Evolutionary conservation across 352 stramenopile genomes (phyloP).

Genomic region (Phytophthora cactorum): DNA sequence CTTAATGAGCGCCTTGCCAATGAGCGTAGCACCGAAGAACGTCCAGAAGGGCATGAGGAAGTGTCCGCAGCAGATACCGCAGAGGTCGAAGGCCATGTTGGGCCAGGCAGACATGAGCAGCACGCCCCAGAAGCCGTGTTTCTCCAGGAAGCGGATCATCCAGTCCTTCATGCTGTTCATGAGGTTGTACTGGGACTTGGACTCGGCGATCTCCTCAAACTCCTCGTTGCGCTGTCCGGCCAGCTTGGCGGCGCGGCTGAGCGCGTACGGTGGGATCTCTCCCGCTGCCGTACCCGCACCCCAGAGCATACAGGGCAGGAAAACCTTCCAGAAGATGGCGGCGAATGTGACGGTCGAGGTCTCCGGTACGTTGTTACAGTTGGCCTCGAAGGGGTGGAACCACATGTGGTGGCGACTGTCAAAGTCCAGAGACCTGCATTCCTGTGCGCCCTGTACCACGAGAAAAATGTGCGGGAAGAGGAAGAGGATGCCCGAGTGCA

Average conservation of each 20-base stretch:
- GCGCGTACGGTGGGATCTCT: conserved; percentile 94
- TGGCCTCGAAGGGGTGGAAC: conserved; percentile 86
- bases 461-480: conserved; percentile 96
- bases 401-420: conserved; percentile 91
- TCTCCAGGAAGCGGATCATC: conserved; percentile 93
- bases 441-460: conserved; percentile 88
- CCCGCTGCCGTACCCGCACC: conserved; percentile 93
- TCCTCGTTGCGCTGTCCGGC: conserved; percentile 90
- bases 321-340: conserved; percentile 91
- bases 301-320: conserved; percentile 92
- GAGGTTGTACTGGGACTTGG: conserved; percentile 86
- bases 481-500: conserved; percentile 95
- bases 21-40: conserved; percentile 94
- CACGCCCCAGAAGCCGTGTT: conserved; percentile 93
- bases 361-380: conserved; percentile 54
- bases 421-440: conserved; percentile 90
- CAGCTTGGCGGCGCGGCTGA: conserved; percentile 87
- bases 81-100: conserved; percentile 95
- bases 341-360: conserved; percentile 75
- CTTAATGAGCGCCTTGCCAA: conserved; percentile 94
- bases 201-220: conserved; percentile 88
- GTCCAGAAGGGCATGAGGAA: conserved; percentile 96
- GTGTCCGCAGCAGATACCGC: conserved; percentile 94
- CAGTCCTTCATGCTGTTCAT: conserved; percentile 93
- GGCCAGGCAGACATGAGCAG: conserved; percentile 94